A percentile compares a stretch with the other conserved stretches of the same genome.
phyloP scores from a whole-genome alignment of 768 basidiomycete species.

The Rubroboletus pulcherrimus region DNA sequence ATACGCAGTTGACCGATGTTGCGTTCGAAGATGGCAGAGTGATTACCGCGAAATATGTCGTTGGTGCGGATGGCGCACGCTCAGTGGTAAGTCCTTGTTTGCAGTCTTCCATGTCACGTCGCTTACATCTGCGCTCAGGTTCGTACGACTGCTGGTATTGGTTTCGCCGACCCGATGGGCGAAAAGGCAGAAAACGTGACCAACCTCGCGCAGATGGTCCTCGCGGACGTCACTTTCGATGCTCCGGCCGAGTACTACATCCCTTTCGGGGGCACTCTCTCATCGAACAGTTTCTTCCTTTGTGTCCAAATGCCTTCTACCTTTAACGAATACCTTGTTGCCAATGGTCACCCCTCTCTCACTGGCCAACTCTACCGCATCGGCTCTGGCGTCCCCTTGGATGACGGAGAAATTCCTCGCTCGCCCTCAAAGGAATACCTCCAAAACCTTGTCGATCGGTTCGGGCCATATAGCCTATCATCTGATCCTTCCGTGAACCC shows the following conservation, averaged over 20 bases:
- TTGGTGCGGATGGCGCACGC: conserved; percentile 51
- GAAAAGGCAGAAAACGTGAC: conserved; percentile 21
- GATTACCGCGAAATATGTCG: conserved; percentile 43
- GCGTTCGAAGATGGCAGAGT: conserved; percentile 45
- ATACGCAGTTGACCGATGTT: conserved; percentile 35
- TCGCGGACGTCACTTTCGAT: conserved; percentile 21
- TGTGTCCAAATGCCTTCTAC: conserved; percentile 10
- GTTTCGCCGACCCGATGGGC: conserved; percentile 43
- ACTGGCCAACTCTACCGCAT: conserved; percentile 36
- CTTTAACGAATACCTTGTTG: conserved; percentile 16
- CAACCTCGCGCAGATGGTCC: conserved; percentile 31
- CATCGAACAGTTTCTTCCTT: conserved; percentile 14
- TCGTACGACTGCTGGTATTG: conserved; percentile 40
- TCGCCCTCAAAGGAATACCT: conserved; percentile 41
- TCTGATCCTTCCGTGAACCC: conserved; percentile 37
- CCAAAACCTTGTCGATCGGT: conserved; percentile 41
- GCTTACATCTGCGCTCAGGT: conserved; percentile 31
- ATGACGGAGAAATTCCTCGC: conserved; percentile 36
- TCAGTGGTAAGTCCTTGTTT: conserved; percentile 36
- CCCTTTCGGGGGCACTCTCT: not conserved
- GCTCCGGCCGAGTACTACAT: not conserved
- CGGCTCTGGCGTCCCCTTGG: conserved; percentile 37
- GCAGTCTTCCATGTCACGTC: not conserved
- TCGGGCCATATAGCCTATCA: conserved; percentile 36
- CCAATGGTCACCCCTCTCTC: conserved; percentile 8